Conservation (phyloP, 2,329 filamentous ascomycete species). For the Microsporum ferrugineum region DNA sequence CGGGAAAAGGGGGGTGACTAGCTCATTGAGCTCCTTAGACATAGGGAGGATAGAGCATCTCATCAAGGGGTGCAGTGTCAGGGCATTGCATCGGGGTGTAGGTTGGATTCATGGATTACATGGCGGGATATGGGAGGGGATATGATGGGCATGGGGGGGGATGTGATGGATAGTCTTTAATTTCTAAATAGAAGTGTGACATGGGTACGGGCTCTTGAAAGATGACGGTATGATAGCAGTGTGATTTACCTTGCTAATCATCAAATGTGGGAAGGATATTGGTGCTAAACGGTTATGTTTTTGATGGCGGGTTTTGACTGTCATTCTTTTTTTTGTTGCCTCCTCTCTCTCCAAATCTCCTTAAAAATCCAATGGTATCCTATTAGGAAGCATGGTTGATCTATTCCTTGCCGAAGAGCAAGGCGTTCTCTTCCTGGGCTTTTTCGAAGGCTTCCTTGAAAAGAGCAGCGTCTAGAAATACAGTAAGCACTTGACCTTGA, state of each 20-base stretch:
- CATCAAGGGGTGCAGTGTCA: not conserved
- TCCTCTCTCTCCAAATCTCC: not conserved
- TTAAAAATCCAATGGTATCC: conserved; percentile 1
- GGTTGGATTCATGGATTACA: not conserved
- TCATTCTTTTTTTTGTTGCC: not conserved
- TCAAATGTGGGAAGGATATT: not conserved
- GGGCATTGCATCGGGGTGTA: not conserved
- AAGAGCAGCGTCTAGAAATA: conserved; percentile 65
- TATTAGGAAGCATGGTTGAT: conserved; percentile 3
- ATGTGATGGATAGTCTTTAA: not conserved
- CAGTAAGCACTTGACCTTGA: not conserved
- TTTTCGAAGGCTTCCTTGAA: conserved; percentile 98
- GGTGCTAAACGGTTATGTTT: not conserved
- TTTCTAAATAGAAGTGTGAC: not conserved
- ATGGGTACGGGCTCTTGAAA: not conserved
- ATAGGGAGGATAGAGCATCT: not conserved
- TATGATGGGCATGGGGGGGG: not conserved
- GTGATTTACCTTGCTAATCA: not conserved
- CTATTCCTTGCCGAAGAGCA: conserved; percentile 55
- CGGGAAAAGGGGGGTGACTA: not conserved
- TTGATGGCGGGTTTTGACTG: not conserved
- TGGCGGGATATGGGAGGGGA: not conserved
- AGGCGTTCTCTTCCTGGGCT: conserved; percentile 92
- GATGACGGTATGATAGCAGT: not conserved
- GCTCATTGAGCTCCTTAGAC: not conserved